Percentiles rank a stretch among this genome's conserved stretches.
phyloP scores from a whole-genome alignment of 192 early-diverging fungal species.

The Diversispora epigaea region DNA sequence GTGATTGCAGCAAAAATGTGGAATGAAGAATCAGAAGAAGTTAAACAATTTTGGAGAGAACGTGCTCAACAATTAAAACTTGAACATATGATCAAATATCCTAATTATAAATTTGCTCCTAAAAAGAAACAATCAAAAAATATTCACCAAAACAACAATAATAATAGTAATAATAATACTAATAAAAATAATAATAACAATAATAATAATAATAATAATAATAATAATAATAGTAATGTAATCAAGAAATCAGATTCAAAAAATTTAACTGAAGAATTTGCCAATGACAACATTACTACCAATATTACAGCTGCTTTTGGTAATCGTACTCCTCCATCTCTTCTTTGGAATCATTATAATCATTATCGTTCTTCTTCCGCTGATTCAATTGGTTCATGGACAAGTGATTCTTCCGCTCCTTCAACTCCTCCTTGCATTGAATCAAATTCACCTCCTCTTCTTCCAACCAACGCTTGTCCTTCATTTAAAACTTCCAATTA shows the following conservation, averaged over 20 bases:
- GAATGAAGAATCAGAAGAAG: conserved; percentile 33
- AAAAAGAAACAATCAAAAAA: conserved; percentile 32
- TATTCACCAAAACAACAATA: not conserved
- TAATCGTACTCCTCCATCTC: not conserved
- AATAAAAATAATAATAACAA: not conserved
- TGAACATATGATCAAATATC: conserved; percentile 34
- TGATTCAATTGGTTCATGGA: conserved; percentile 5
- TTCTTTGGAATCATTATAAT: conserved; percentile 22
- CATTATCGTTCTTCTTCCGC: conserved; percentile 23
- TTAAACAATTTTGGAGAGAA: conserved; percentile 22
- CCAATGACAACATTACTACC: not conserved
- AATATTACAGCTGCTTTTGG: not conserved
- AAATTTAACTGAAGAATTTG: not conserved
- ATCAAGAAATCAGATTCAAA: not conserved
- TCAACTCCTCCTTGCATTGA: not conserved
- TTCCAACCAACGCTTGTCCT: not conserved
- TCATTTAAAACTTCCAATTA: too few relatives aligned
- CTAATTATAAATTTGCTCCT: conserved; percentile 44
- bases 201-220: not conserved
- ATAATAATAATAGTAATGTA: not conserved
- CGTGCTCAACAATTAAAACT: conserved; percentile 31
- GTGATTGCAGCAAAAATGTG: conserved; percentile 34
- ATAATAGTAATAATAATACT: not conserved
- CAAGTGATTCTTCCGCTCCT: conserved; percentile 18
- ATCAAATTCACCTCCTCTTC: not conserved